Conservation (phyloP, 306 rosid genomes). For the Abrus precatorius region DNA sequence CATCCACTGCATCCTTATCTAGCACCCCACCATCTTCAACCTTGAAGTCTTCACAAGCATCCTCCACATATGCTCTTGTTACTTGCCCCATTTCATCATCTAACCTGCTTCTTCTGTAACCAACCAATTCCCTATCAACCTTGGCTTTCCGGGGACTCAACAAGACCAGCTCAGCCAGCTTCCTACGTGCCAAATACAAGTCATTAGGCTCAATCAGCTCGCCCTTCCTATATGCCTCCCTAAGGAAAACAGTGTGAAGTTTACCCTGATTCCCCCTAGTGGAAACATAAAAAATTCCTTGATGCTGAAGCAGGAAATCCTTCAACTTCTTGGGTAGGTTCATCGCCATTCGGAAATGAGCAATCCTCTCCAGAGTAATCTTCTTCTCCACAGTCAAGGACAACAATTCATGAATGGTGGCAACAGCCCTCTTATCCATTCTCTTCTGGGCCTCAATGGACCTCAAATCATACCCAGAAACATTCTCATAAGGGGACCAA, state of each 20-base stretch:
- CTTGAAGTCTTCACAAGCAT: slow-evolving; percentile 50
- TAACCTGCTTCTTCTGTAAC: slow-evolving; percentile 65
- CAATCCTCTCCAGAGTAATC: slow-evolving; percentile 88
- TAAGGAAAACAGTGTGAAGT: slow-evolving; percentile 90
- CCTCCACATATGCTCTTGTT: slow-evolving; percentile 58
- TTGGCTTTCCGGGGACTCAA: slow-evolving; percentile 78
- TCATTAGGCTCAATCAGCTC: slow-evolving; percentile 83
- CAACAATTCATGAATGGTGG: slow-evolving; percentile 83
- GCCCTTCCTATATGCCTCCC: slow-evolving; percentile 84
- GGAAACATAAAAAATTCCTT: slow-evolving; percentile 88
- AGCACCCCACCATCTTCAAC: slow-evolving; percentile 40
- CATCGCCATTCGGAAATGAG: slow-evolving; percentile 82
- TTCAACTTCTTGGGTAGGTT: slow-evolving; percentile 82
- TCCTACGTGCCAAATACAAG: slow-evolving; percentile 79
- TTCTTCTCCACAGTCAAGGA: slow-evolving; percentile 86
- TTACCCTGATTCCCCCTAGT: slow-evolving; percentile 93
- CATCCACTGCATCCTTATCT: slow-evolving; percentile 51
- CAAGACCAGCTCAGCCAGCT: slow-evolving; percentile 77
- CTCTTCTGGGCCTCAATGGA: slow-evolving; percentile 89
- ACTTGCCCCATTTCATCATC: slow-evolving; percentile 61
- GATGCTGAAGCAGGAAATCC: slow-evolving; percentile 92
- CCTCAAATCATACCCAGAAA: slow-evolving; percentile 81
- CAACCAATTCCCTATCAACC: slow-evolving; percentile 75
- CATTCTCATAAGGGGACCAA: slow-evolving; percentile 93
- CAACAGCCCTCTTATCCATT: slow-evolving; percentile 88